phyloP scores from a whole-genome alignment of 768 basidiomycete species.

The Lyophyllum shimeji region DNA sequence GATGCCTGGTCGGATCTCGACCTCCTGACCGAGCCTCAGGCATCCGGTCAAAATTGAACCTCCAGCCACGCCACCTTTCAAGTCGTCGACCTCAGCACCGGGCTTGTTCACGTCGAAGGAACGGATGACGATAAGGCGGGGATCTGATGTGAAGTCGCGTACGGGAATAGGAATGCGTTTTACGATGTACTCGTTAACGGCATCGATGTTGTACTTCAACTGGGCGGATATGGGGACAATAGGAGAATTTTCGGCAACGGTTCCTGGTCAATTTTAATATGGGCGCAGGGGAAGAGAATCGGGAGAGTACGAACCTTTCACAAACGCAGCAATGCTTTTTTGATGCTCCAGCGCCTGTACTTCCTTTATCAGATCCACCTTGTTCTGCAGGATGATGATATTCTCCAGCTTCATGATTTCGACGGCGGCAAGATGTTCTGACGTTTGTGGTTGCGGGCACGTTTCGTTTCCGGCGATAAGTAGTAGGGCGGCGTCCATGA shows the following conservation, averaged over 20 bases:
- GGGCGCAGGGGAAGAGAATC: not conserved
- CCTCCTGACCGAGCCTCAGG: conserved; percentile 85
- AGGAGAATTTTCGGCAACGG: conserved; percentile 94
- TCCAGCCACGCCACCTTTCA: conserved; percentile 98
- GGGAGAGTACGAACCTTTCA: conserved; percentile 66
- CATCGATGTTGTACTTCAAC: conserved; percentile 98
- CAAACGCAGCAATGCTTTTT: conserved; percentile 93
- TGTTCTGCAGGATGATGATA: conserved; percentile 98
- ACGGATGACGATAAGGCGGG: conserved; percentile 96
- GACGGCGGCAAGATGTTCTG: conserved; percentile 96
- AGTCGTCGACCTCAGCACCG: conserved; percentile 93
- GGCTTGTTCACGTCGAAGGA: conserved; percentile 99
- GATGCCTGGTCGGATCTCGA: conserved; percentile 96
- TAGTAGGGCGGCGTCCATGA: conserved; percentile 98
- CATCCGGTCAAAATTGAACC: conserved; percentile 94
- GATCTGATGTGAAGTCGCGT: conserved; percentile 90
- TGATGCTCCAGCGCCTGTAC: conserved; percentile 92
- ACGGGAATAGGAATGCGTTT: conserved; percentile 93
- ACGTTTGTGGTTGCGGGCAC: conserved; percentile 98
- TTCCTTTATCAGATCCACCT: conserved; percentile 98
- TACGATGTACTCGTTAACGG: conserved; percentile 98
- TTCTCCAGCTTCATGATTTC: conserved; percentile 99
- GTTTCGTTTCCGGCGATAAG: conserved; percentile 98
- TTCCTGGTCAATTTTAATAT: conserved; percentile 54
- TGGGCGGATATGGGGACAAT: conserved; percentile 99